Conservation (phyloP, 768 basidiomycete genomes). For the Amanita molliuscula region DNA sequence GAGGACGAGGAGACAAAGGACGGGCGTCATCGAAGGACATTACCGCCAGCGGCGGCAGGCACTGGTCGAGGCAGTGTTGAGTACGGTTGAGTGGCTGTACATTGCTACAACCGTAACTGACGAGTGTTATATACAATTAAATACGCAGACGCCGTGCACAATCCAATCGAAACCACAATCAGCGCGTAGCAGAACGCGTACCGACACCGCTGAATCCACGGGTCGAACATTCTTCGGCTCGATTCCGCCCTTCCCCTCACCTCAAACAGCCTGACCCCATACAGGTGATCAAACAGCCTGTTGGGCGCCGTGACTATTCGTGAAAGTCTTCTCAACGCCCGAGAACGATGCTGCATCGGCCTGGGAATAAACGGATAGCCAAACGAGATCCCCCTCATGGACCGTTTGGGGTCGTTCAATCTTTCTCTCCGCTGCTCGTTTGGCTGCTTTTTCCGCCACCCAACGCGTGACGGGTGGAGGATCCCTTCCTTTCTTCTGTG, state of each 20-base stretch:
- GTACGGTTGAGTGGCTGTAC: neutral
- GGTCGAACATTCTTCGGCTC: conserved; percentile 40
- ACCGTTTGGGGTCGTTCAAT: conserved; percentile 33
- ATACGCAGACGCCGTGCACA: conserved; percentile 27
- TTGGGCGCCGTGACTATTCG: conserved; percentile 35
- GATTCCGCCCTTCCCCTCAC: conserved; percentile 35
- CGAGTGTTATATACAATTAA: conserved; percentile 34
- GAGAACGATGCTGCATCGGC: conserved; percentile 17
- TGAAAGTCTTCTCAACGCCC: conserved; percentile 13
- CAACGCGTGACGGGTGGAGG: conserved; percentile 28
- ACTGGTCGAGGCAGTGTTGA: neutral
- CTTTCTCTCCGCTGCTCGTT: conserved; percentile 31
- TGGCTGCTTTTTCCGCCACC: conserved; percentile 34
- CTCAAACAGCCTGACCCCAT: conserved; percentile 31
- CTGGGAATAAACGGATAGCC: conserved; percentile 56
- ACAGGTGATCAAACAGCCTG: conserved; percentile 29
- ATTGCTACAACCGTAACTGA: conserved; percentile 16
- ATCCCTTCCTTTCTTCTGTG: conserved; percentile 15
- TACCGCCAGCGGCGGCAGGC: neutral
- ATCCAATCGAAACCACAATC: conserved; percentile 29
- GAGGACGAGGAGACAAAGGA: conserved; percentile 15
- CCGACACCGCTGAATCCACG: conserved; percentile 48
- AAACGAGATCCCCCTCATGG: conserved; percentile 35
- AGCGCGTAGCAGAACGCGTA: conserved; percentile 48
- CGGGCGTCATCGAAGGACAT: conserved; percentile 23